Evolutionary conservation across 768 basidiomycete species (phyloP).

Genomic region (Leccinum subtestaceum): DNA sequence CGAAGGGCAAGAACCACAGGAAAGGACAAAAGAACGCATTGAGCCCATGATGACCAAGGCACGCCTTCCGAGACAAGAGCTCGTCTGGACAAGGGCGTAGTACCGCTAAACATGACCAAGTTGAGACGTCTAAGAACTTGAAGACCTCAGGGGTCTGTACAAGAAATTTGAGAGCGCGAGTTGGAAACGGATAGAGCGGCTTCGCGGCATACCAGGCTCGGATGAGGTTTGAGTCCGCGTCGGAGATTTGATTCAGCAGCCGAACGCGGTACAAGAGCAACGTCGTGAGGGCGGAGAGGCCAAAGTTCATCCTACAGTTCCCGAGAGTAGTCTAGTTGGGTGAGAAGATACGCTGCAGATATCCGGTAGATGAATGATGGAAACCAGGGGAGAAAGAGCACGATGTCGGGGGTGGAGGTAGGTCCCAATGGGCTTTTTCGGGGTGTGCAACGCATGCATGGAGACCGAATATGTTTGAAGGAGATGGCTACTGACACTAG

Average conservation of each 20-base stretch:
- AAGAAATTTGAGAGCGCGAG: constrained; percentile 41
- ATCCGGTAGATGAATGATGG: constrained; percentile 22
- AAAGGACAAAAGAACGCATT: constrained; percentile 30
- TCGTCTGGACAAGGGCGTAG: constrained; percentile 53
- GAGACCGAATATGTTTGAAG: too few relatives aligned
- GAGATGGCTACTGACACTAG: too few relatives aligned
- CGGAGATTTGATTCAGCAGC: not conserved
- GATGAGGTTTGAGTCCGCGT: constrained; percentile 25
- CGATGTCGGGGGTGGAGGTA: constrained; percentile 21
- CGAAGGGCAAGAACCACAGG: not conserved
- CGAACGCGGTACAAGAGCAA: constrained; percentile 34
- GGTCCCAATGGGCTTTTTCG: constrained; percentile 24
- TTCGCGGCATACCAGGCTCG: constrained; percentile 40
- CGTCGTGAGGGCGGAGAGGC: constrained; percentile 20
- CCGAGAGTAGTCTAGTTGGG: constrained; percentile 1
- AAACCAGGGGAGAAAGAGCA: constrained; percentile 19
- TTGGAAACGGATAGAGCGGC: constrained; percentile 44
- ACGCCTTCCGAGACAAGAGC: constrained; percentile 47
- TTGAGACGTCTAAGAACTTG: constrained; percentile 41
- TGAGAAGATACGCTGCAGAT: too few relatives aligned
- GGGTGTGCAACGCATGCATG: constrained; percentile 9
- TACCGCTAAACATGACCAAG: constrained; percentile 50
- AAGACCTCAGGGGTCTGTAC: constrained; percentile 45
- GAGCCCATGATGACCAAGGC: constrained; percentile 46
- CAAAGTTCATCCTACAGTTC: constrained; percentile 35